Percentiles rank a stretch among this genome's conserved stretches.
Conservation (phyloP, 2,329 filamentous ascomycete genomes). For the Ophiostoma himal-ulmi region DNA sequence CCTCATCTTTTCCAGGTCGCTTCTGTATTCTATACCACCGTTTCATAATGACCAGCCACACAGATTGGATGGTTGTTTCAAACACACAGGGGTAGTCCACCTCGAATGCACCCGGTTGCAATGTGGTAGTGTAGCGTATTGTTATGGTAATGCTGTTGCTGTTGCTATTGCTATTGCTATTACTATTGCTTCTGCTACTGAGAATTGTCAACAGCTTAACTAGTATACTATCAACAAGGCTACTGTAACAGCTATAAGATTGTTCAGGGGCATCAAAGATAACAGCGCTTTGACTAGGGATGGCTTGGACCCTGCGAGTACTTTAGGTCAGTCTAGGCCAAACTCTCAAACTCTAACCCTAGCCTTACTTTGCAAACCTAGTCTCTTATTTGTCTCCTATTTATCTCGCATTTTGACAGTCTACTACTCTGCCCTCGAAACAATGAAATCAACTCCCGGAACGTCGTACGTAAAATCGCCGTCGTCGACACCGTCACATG, state of each 20-base stretch:
- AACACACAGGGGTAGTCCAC: conserved; percentile 5
- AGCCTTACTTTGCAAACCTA: neutral
- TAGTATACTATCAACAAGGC: neutral
- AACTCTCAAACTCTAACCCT: neutral
- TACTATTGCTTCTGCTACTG: too few relatives aligned
- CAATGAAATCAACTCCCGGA: neutral
- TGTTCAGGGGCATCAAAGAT: neutral
- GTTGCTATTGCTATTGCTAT: too few relatives aligned
- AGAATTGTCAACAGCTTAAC: too few relatives aligned
- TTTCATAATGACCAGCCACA: conserved; percentile 6
- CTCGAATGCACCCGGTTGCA: conserved; percentile 5
- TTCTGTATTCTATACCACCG: neutral
- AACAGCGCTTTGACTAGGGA: neutral
- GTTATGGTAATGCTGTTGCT: neutral
- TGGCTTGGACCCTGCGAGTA: neutral
- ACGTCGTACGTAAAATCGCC: neutral
- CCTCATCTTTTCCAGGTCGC: neutral
- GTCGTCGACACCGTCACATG: neutral
- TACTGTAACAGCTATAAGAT: neutral
- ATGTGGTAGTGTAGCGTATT: neutral
- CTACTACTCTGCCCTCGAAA: neutral
- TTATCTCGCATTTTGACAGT: neutral
- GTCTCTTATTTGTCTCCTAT: neutral
- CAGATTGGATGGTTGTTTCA: conserved; percentile 12
- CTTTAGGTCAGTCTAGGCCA: too few relatives aligned